Evolutionary conservation across 2,329 filamentous ascomycete species (phyloP).

Genomic region (Cladosporium sp.): DNA sequence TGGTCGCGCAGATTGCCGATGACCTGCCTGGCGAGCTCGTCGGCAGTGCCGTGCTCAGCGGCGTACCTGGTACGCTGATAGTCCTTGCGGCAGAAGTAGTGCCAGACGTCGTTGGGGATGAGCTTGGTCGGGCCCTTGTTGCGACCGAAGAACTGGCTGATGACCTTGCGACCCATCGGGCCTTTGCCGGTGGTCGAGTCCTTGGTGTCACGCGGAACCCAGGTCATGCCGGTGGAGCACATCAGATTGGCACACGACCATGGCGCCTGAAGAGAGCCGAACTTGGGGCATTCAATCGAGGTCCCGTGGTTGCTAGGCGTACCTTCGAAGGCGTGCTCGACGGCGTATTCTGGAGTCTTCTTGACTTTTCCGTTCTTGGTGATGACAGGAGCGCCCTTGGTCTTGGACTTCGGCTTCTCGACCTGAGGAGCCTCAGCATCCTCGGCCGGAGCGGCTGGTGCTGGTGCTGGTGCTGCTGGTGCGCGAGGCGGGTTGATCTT

Average conservation of each 20-base stretch:
- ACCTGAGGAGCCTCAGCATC: not conserved
- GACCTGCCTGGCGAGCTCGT: constrained; percentile 1
- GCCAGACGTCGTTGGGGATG: constrained; percentile 68
- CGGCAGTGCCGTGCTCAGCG: constrained; percentile 14
- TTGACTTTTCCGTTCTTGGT: constrained; percentile 13
- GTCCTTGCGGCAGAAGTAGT: constrained; percentile 74
- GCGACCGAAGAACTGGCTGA: constrained; percentile 77
- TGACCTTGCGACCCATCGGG: constrained; percentile 57
- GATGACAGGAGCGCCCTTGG: constrained; percentile 1
- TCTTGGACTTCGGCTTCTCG: not conserved
- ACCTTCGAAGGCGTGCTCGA: constrained; percentile 3
- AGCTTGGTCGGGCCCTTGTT: constrained; percentile 73
- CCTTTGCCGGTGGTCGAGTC: constrained; percentile 11
- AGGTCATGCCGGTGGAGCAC: constrained; percentile 22
- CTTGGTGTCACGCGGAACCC: constrained; percentile 14
- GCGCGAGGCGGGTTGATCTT: not conserved
- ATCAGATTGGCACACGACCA: constrained; percentile 21
- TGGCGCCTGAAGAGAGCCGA: constrained; percentile 8
- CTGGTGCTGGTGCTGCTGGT: not conserved
- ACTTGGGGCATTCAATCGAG: constrained; percentile 1
- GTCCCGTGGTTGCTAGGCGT: constrained; percentile 7
- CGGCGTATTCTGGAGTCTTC: constrained; percentile 9
- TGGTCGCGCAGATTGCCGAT: constrained; percentile 22
- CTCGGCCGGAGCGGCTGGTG: not conserved
- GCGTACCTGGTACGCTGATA: constrained; percentile 59